phyloP scores from a whole-genome alignment of 495 filamentous ascomycete genomes.

The Penicillium goetzii region DNA sequence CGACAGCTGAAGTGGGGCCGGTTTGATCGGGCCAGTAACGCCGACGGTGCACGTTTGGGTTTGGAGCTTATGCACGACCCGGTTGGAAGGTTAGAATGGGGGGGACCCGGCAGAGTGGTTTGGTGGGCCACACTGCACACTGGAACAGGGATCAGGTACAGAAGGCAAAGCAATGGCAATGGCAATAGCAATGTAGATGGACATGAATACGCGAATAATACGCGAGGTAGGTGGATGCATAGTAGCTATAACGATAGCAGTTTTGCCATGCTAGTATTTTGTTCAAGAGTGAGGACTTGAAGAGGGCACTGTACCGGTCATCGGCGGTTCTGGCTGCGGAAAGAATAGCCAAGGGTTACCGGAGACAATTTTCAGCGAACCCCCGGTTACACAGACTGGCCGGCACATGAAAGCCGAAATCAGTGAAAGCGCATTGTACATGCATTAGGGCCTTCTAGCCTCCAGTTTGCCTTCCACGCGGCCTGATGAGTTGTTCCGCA shows the following conservation, averaged over 20 bases:
- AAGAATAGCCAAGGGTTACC: neutral
- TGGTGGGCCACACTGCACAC: neutral
- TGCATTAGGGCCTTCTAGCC: neutral
- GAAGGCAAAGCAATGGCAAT: neutral
- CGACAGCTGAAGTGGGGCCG: slow-evolving; percentile 13
- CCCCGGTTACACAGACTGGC: neutral
- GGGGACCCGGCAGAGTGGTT: neutral
- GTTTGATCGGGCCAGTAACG: slow-evolving; percentile 11
- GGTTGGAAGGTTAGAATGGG: neutral
- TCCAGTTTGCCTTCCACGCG: neutral
- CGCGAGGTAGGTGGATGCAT: neutral
- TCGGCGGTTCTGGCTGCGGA: neutral
- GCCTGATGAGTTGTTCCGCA: neutral
- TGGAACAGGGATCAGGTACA: neutral
- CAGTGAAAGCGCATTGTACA: neutral
- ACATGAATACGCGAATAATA: neutral
- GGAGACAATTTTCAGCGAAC: too few relatives aligned
- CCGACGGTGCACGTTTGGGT: neutral
- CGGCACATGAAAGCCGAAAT: neutral
- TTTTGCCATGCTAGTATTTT: too few relatives aligned
- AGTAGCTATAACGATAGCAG: too few relatives aligned
- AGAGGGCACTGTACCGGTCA: neutral
- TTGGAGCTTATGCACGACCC: slow-evolving; percentile 13
- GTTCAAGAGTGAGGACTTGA: neutral
- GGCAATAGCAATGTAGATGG: neutral